A percentile compares a stretch with the other conserved stretches of the same genome.
phyloP scores from a whole-genome alignment of 129 eudicot genomes.

The Escallonia herrerae region DNA sequence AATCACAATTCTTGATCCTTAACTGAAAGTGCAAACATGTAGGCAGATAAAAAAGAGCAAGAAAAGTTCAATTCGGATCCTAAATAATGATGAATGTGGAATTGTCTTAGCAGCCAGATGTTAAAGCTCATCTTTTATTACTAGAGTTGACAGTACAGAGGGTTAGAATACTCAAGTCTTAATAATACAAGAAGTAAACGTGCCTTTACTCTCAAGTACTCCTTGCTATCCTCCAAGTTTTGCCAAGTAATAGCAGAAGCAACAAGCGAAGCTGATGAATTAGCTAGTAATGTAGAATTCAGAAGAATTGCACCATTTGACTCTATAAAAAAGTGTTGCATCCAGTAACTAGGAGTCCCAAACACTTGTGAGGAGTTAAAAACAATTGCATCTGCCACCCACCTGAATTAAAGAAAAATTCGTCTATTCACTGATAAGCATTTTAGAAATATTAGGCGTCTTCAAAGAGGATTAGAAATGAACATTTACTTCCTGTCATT shows the following conservation, averaged over 20 bases:
- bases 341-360: constrained; percentile 95
- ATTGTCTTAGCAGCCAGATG: too few species aligned
- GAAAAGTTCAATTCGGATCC: too few species aligned
- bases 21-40: too few species aligned
- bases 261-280: constrained; percentile 37
- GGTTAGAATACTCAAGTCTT: neutral
- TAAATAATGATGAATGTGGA: too few species aligned
- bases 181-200: neutral
- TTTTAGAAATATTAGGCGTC: neutral
- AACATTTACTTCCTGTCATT: constrained; percentile 48
- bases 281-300: constrained; percentile 32
- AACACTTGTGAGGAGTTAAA: constrained; percentile 62
- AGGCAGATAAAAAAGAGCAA: too few species aligned
- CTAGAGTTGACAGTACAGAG: too few species aligned
- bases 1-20: too few species aligned
- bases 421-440: neutral
- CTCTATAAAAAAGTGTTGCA: constrained; percentile 69
- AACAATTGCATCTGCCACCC: constrained; percentile 84
- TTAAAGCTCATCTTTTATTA: too few species aligned
- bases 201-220: constrained; percentile 73
- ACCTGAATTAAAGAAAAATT: constrained; percentile 32
- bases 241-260: constrained; percentile 74
- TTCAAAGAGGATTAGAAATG: neutral
- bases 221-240: constrained; percentile 29
- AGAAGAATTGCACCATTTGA: constrained; percentile 83